Conservation (phyloP, 495 filamentous ascomycete species). For the Aspergillus ellipticus region DNA sequence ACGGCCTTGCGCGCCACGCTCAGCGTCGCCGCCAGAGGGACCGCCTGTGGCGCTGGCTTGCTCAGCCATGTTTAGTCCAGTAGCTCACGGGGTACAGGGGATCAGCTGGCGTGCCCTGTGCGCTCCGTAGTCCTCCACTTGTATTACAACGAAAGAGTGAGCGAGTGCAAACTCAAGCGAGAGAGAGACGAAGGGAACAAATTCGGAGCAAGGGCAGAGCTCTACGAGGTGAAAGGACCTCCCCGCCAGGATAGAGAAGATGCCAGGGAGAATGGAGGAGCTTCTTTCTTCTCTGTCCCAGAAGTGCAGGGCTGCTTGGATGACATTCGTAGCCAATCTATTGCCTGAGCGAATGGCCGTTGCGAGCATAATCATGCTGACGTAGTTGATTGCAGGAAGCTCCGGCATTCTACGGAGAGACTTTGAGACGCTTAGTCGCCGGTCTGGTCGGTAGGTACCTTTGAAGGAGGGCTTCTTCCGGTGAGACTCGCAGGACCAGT, state of each 20-base stretch:
- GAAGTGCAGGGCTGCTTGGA: neutral
- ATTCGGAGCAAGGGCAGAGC: neutral
- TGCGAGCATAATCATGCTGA: constrained; percentile 33
- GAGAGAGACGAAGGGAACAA: constrained; percentile 1
- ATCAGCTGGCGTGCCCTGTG: constrained; percentile 4
- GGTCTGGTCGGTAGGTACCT: neutral
- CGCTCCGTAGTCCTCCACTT: neutral
- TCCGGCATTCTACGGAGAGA: constrained; percentile 6
- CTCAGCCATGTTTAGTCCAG: constrained; percentile 20
- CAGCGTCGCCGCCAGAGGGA: constrained; percentile 14
- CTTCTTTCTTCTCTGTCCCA: neutral
- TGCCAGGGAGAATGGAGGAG: constrained; percentile 3
- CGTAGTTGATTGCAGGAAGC: constrained; percentile 28
- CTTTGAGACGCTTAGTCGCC: neutral
- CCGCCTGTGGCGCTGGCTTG: constrained; percentile 12
- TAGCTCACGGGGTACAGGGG: constrained; percentile 8
- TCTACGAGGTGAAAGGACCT: neutral
- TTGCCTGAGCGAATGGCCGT: neutral
- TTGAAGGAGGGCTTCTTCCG: neutral
- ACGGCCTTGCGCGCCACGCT: constrained; percentile 16
- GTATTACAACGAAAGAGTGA: neutral
- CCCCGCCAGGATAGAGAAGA: neutral
- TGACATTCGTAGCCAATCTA: neutral
- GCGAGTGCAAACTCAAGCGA: neutral
- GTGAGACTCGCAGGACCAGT: neutral